Base-by-base conservation (phyloP, 805 yeast genomes). In the Zygosaccharomyces bailii region DNA sequence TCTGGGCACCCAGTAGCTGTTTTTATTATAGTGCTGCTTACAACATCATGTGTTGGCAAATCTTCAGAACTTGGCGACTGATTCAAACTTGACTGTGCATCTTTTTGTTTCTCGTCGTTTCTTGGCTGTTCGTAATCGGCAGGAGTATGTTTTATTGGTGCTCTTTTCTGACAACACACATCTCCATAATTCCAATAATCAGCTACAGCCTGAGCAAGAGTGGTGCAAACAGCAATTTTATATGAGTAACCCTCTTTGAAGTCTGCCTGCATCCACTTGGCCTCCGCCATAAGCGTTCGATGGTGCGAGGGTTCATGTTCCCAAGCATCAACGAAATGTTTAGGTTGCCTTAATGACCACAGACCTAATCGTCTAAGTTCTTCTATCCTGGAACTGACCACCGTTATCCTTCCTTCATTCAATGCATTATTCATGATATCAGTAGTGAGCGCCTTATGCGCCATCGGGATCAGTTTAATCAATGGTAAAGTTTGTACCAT, bases 331-430 rank as follows among this genome's bases (percentile, higher is more conserved):
- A 72, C 58, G 56, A 74, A 83, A 50, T 77, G 74, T 42, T 75
- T 71, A 0, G 95, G 96, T 61, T 93, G 99, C 42, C 95, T 74
- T 42, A 93, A 69, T 17, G 96, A 83, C 98, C 99, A 93, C 55
- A 86, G 81, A 2, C 86, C 85, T 46, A 84, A 83, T 37, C 95
- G 72, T 61, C 88, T 87, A 50, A 93, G 72, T 61, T 91, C 98
- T 59, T 91, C 98, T 37, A 93, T 90, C 49, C 98, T 73, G 1
- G 95, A 84, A 55, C 88, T 85, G 14, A 88, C 80, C 8, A 89
- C 96, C 0, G 95, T 86, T 2, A 91, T 81, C 60, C 90, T 85
- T 3, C 96, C 96, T 60, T 93, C 99, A 10, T 87, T 76, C 25
- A 90, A 69, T 0, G 96, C 86, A 55, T 84, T 78, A 58, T 88